Evolutionary conservation across 192 early-diverging fungal genomes (phyloP).

Genomic region (Gigaspora rosea): DNA sequence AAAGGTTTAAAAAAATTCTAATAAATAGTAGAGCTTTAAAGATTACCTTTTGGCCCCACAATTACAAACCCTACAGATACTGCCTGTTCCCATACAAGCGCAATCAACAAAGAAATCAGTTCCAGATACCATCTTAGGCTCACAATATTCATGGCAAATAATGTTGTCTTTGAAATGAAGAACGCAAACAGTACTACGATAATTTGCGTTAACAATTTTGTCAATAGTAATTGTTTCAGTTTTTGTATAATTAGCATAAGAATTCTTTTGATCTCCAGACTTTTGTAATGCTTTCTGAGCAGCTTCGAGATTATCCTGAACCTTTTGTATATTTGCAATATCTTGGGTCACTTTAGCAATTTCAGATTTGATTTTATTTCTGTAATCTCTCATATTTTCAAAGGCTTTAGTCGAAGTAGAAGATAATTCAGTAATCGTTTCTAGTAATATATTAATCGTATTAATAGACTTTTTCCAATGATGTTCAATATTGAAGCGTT

Average conservation of each 20-base stretch:
- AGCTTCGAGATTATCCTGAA: constrained; percentile 2
- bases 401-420: constrained; percentile 5
- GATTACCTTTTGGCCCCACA: background rate
- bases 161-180: background rate
- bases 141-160: constrained; percentile 6
- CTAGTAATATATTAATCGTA: constrained; percentile 4
- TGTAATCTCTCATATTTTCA: background rate
- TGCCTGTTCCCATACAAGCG: background rate
- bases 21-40: background rate
- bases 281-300: constrained; percentile 8
- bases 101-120: background rate
- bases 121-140: background rate
- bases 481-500: background rate
- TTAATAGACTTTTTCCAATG: background rate
- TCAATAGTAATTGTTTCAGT: background rate
- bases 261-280: constrained; percentile 1
- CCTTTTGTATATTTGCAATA: background rate
- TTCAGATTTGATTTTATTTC: constrained; percentile 4
- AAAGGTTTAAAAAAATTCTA: too few species aligned
- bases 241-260: background rate
- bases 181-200: background rate
- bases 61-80: background rate
- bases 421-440: background rate
- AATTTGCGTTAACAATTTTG: background rate
- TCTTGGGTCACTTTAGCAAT: background rate